Percentiles rank a stretch among this genome's conserved stretches.
phyloP scores from a whole-genome alignment of 2,329 filamentous ascomycete species.

The Cercospora sp. region DNA sequence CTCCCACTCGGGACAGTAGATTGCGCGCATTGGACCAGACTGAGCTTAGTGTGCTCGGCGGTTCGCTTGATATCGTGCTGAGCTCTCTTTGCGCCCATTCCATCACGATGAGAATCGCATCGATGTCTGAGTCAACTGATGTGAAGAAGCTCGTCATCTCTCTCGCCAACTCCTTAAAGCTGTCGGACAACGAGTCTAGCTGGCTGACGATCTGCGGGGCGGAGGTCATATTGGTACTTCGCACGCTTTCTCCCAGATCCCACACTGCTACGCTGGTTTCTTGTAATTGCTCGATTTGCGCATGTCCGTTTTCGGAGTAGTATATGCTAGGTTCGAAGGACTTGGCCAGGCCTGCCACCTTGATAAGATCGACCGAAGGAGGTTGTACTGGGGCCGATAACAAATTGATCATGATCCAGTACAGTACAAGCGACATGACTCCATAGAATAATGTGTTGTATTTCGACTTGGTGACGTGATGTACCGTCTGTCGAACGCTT shows the following conservation, averaged over 20 bases:
- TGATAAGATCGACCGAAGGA: conserved; percentile 81
- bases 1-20: conserved; percentile 64
- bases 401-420: conserved; percentile 65
- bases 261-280: conserved; percentile 91
- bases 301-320: conserved; percentile 85
- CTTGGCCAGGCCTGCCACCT: conserved; percentile 83
- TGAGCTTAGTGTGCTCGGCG: conserved; percentile 65
- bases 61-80: conserved; percentile 63
- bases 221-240: conserved; percentile 86
- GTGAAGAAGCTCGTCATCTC: conserved; percentile 92
- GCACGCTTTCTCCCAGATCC: conserved; percentile 89
- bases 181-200: conserved; percentile 82
- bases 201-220: conserved; percentile 82
- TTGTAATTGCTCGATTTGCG: conserved; percentile 83
- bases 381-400: conserved; percentile 66
- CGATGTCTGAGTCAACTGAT: conserved; percentile 89
- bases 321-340: conserved; percentile 94
- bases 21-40: conserved; percentile 83
- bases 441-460: conserved; percentile 64
- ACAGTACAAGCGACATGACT: conserved; percentile 62
- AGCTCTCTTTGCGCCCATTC: conserved; percentile 92
- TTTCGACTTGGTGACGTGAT: conserved; percentile 67
- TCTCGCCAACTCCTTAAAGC: conserved; percentile 76
- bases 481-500: conserved; percentile 62
- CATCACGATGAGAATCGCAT: conserved; percentile 91